Evolutionary conservation across 345 rosid genomes (phyloP), one percentile per base, ranked within the genome.

Genomic region (Eutrema heterophyllum): DNA sequence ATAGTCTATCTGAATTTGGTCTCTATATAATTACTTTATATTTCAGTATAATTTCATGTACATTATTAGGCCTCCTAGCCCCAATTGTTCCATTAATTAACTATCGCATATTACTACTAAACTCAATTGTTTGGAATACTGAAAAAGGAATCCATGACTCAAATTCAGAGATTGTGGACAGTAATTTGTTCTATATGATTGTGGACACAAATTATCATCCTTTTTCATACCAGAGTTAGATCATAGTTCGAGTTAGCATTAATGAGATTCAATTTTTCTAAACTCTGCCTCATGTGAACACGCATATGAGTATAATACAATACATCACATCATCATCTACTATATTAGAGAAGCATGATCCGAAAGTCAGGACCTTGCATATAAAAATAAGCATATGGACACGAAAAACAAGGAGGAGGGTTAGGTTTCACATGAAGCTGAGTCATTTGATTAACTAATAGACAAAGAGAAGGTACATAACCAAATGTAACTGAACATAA

Each of bases 381-480:
- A 68, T 36, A 61, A 62, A 61, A 68, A 44, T n/a, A 75, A 46
- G 4, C 70, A 55, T n/a, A n/a, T 69, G 29, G 66, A 69, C 79
- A 51, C 71, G 70, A 70, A 63, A 70, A 69, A 45, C 65, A 55
- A 70, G 66, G 44, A 67, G 9, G 41, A 41, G 55, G 52, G 56
- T 69, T 52, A 40, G 73, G 55, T 68, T 75, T 15, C 41, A 68
- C 79, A 75, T 45, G 50, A 68, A 68, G 51, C 12, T 36, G 70
- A 69, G 15, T 53, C 44, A 44, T 52, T 69, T 27, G 48, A 61
- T 36, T 53, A 68, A 75, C 70, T 70, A 75, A 12, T 30, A 46
- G 58, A 68, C 53, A 75, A 68, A 75, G 68, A 41, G 15, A 75
- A 48, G 59, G 7, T 43, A 49, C 49, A 39, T 65, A 62, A 39